Evolutionary conservation across 345 rosid genomes (phyloP), one percentile per base, ranked within the genome.

Genomic region (Combretum micranthum): DNA sequence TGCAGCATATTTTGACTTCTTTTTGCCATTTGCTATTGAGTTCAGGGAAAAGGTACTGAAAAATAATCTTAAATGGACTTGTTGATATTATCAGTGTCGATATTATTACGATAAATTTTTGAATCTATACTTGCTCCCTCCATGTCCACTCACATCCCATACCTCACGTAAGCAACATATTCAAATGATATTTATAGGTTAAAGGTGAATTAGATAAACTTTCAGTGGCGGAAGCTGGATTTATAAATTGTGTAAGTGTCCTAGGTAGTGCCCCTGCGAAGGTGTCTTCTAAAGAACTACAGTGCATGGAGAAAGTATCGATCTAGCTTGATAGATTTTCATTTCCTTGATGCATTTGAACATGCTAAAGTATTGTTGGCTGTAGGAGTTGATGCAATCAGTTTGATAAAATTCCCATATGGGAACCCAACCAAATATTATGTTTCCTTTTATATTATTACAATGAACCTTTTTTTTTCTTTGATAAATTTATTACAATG

Each of bases 131-230:
- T 44, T 46, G 12, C 26, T 39, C 22, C 15, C 59, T 8, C 43
- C 39, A 10, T n/a, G n/a, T 15, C 49, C 50, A 20, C 20, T 23
- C 52, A n/a, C n/a, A n/a, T 42, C 59, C 43, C 52, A 12, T 22
- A 21, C 15, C 37, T 47, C 45, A 57, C 56, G 45, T 45, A 44
- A 60, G 25, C 14, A 20, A 32, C 15, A 44, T 44, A 23, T 13
- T 26, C 52, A 42, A 13, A 50, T n/a, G n/a, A n/a, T n/a, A n/a
- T n/a, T n/a, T n/a, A n/a, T n/a, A n/a, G n/a, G n/a, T n/a, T n/a
- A n/a, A 80, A 70, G 82, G 85, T 50, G 82, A 80, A 75, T 64
- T 69, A 13, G 85, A 80, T 68, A 80, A 80, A 62, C 82, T 80
- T 61, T 61, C 80, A 8, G 13, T 80, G 50, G 85, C 72, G 65